Percentiles rank a stretch among this genome's conserved stretches.
Evolutionary conservation across 2,329 filamentous ascomycete species (phyloP).

Genomic region (Kalmusia sp.): DNA sequence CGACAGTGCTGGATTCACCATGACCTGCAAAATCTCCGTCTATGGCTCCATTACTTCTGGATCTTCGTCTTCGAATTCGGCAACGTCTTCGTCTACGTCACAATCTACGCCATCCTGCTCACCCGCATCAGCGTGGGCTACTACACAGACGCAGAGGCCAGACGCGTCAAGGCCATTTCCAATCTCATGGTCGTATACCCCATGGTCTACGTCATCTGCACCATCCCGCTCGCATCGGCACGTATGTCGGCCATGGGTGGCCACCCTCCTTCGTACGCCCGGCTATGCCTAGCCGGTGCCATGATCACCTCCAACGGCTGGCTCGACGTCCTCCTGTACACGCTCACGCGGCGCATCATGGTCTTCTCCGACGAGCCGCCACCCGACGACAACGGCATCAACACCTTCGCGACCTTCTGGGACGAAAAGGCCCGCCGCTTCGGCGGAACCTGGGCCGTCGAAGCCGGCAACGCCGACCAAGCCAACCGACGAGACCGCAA

Average conservation of each 20-base stretch:
- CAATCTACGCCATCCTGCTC: slow-evolving; percentile 50
- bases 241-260: slow-evolving; percentile 70
- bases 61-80: slow-evolving; percentile 65
- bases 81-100: slow-evolving; percentile 58
- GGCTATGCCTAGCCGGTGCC: slow-evolving; percentile 61
- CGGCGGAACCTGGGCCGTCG: slow-evolving; percentile 56
- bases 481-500: slow-evolving; percentile 19
- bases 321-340: slow-evolving; percentile 66
- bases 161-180: slow-evolving; percentile 50
- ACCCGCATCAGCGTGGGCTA: slow-evolving; percentile 47
- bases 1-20: slow-evolving; percentile 68
- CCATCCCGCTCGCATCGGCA: slow-evolving; percentile 69
- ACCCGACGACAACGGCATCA: slow-evolving; percentile 42
- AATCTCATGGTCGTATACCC: slow-evolving; percentile 73
- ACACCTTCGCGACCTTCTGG: slow-evolving; percentile 47
- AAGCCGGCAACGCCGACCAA: slow-evolving; percentile 23
- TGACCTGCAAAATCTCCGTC: slow-evolving; percentile 60
- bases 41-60: slow-evolving; percentile 70
- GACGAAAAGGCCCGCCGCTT: slow-evolving; percentile 44
- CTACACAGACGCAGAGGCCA: slow-evolving; percentile 40
- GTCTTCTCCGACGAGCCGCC: slow-evolving; percentile 58
- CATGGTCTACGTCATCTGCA: slow-evolving; percentile 73
- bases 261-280: slow-evolving; percentile 50
- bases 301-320: slow-evolving; percentile 66
- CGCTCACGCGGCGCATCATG: slow-evolving; percentile 62